Evolutionary conservation across 805 yeast species (phyloP).

Genomic region (Naumovozyma castellii): DNA sequence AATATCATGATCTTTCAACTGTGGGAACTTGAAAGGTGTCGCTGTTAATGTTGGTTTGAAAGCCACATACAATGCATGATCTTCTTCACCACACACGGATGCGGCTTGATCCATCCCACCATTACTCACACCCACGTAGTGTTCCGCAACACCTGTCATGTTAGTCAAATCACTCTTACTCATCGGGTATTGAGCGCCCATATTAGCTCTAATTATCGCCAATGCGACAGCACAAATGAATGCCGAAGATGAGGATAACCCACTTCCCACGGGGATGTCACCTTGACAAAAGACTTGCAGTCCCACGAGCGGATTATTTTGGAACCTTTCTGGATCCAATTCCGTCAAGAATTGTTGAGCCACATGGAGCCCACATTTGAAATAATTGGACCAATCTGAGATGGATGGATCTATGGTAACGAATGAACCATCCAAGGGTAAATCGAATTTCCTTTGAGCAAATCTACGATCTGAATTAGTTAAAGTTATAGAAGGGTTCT

Average conservation of each 20-base stretch:
- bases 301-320: slow-evolving; percentile 33
- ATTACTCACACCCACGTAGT: slow-evolving; percentile 62
- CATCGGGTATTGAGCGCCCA: slow-evolving; percentile 29
- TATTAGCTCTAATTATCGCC: slow-evolving; percentile 46
- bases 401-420: slow-evolving; percentile 40
- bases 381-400: slow-evolving; percentile 57
- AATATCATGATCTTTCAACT: slow-evolving; percentile 34
- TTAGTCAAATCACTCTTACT: slow-evolving; percentile 45
- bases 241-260: slow-evolving; percentile 64
- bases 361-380: slow-evolving; percentile 54
- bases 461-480: slow-evolving; percentile 31
- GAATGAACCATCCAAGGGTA: slow-evolving; percentile 34
- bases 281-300: slow-evolving; percentile 50
- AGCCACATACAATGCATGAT: slow-evolving; percentile 49
- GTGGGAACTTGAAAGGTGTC: slow-evolving; percentile 45
- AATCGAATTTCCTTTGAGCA: slow-evolving; percentile 29
- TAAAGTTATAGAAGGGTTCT: slow-evolving; percentile 24
- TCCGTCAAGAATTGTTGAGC: slow-evolving; percentile 41
- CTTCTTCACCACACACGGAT: slow-evolving; percentile 50
- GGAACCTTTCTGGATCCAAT: slow-evolving; percentile 20
- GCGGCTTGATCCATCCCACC: slow-evolving; percentile 83
- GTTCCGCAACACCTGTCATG: slow-evolving; percentile 59
- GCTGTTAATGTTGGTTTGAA: slow-evolving; percentile 52
- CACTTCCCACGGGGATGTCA: slow-evolving; percentile 64
- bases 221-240: slow-evolving; percentile 58